A percentile compares a stretch with the other conserved stretches of the same genome.
These are phyloP conservation scores for Flaveria sonorensis DNA, from an alignment of 129 eudicot species.

Conservation along the genomic window DNA sequence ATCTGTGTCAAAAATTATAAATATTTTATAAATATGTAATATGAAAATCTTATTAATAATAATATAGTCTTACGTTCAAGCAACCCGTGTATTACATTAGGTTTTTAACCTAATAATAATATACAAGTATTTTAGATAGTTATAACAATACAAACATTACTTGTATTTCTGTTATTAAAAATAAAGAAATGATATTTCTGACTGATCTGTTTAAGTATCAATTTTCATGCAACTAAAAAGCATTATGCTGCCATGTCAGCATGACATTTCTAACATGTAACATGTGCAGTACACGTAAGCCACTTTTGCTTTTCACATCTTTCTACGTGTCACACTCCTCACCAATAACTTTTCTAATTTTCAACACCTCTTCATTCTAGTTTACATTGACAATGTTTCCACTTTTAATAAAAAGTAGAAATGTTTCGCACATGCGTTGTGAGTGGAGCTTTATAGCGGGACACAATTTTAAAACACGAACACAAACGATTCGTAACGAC, in stretches of 20 bases:
- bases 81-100: no score
- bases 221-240: background rate
- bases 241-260: slow-evolving; percentile 27
- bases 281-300: slow-evolving; percentile 35
- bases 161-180: background rate
- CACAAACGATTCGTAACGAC: no score
- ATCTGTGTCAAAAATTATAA: no score
- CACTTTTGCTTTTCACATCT: slow-evolving; percentile 33
- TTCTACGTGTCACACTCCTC: slow-evolving; percentile 27
- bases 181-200: background rate
- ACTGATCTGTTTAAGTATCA: background rate
- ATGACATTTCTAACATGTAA: slow-evolving; percentile 28
- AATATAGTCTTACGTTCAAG: no score
- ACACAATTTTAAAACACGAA: no score
- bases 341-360: background rate
- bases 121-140: background rate
- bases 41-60: no score
- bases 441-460: no score
- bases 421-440: no score
- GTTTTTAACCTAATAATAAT: background rate
- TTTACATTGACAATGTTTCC: no score
- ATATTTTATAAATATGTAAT: no score
- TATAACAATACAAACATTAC: background rate
- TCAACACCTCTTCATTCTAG: no score
- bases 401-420: no score